Conservation (phyloP, 2,329 filamentous ascomycete genomes). For the Fusarium papillatum region DNA sequence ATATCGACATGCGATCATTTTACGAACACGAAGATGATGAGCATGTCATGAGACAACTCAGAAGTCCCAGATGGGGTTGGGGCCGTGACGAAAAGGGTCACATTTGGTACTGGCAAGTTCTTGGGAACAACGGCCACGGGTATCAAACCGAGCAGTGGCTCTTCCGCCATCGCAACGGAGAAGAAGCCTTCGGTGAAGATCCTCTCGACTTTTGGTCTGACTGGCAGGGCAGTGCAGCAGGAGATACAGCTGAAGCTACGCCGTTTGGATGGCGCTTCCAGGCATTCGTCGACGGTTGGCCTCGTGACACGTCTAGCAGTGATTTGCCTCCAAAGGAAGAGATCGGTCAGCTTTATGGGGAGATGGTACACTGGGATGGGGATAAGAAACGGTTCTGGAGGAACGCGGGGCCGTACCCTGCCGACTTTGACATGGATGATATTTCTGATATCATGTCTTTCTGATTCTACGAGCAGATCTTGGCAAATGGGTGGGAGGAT, state of each 20-base stretch:
- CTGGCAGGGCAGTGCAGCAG: not conserved
- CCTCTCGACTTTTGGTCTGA: slow-evolving; percentile 18
- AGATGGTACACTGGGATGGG: not conserved
- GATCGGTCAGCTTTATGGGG: not conserved
- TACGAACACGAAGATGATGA: slow-evolving; percentile 11
- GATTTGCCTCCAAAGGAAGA: not conserved
- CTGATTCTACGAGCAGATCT: not conserved
- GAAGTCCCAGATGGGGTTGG: slow-evolving; percentile 11
- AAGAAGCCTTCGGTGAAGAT: slow-evolving; percentile 2
- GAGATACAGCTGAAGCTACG: not conserved
- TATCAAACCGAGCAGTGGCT: slow-evolving; percentile 11
- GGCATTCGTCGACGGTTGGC: not conserved
- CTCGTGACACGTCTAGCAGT: not conserved
- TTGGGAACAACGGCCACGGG: not conserved
- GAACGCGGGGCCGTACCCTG: not conserved
- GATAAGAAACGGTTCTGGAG: not conserved
- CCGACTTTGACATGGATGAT: not conserved
- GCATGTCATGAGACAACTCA: not conserved
- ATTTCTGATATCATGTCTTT: not conserved
- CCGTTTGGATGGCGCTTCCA: slow-evolving; percentile 14
- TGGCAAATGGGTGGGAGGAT: not conserved
- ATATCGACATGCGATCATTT: slow-evolving; percentile 1
- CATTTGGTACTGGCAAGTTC: slow-evolving; percentile 17
- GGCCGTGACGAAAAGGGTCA: not conserved
- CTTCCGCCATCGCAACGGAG: slow-evolving; percentile 10